These are phyloP conservation scores for Flueggea neowawraea DNA, from an alignment of 441 rosid genomes.

Conservation along the genomic window DNA sequence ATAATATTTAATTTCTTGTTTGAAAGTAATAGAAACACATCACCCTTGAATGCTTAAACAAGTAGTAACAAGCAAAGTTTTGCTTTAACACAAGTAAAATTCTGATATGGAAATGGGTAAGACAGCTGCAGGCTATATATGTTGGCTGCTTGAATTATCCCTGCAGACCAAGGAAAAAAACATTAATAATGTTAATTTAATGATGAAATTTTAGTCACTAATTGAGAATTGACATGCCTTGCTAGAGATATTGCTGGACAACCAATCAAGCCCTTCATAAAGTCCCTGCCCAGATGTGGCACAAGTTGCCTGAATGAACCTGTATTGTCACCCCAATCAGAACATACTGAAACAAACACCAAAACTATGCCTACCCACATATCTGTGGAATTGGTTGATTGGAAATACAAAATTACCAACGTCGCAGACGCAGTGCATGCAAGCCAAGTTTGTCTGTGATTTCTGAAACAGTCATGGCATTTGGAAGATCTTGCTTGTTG, in stretches of 20 bases:
- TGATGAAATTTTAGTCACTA: too few relatives aligned
- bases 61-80: too few relatives aligned
- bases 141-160: too few relatives aligned
- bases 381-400: neutral
- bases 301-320: constrained; percentile 59
- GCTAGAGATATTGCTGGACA: constrained; percentile 48
- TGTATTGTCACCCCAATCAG: constrained; percentile 9
- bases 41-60: too few relatives aligned
- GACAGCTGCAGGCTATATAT: too few relatives aligned
- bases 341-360: neutral
- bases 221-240: constrained; percentile 28
- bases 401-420: constrained; percentile 32
- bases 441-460: constrained; percentile 62
- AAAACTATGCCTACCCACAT: too few relatives aligned
- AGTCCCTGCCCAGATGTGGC: constrained; percentile 66
- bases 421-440: constrained; percentile 57
- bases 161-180: too few relatives aligned
- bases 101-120: too few relatives aligned
- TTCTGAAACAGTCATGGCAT: constrained; percentile 52
- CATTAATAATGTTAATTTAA: too few relatives aligned
- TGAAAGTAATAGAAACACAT: too few relatives aligned
- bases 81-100: too few relatives aligned
- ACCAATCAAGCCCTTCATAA: constrained; percentile 68
- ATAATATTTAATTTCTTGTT: too few relatives aligned
- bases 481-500: constrained; percentile 68